Conservation (phyloP, 2,329 filamentous ascomycete genomes). For the Lachnellula subtilissima region DNA sequence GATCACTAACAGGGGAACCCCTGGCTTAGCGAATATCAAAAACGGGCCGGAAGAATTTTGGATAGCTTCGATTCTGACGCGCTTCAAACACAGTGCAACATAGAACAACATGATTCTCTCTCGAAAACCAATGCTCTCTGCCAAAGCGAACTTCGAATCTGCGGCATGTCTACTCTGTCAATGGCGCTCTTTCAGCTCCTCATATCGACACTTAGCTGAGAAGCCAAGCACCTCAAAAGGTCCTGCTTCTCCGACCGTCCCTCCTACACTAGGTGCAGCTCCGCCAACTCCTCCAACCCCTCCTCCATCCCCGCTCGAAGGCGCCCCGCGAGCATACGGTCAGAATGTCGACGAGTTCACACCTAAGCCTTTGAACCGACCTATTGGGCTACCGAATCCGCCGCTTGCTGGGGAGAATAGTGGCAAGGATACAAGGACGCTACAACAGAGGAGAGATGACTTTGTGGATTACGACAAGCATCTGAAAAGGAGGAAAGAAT, state of each 20-base stretch:
- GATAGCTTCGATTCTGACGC: not conserved
- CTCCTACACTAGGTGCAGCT: not conserved
- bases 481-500: constrained; percentile 65
- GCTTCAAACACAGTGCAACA: not conserved
- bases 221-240: constrained; percentile 14
- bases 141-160: constrained; percentile 15
- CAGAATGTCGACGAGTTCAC: constrained; percentile 50
- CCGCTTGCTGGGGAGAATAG: constrained; percentile 77
- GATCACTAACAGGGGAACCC: not conserved
- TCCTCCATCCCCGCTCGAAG: constrained; percentile 44
- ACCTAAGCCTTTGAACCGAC: constrained; percentile 59
- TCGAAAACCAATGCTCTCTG: constrained; percentile 16
- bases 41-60: not conserved
- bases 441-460: constrained; percentile 68
- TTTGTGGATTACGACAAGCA: constrained; percentile 85
- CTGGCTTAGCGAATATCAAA: not conserved
- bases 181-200: constrained; percentile 46
- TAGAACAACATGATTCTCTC: constrained; percentile 24
- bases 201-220: constrained; percentile 35
- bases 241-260: not conserved
- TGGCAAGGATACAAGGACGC: constrained; percentile 63
- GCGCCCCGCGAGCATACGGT: constrained; percentile 57
- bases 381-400: constrained; percentile 74
- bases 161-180: constrained; percentile 47
- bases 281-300: constrained; percentile 12